These are phyloP conservation scores for Coniferiporia weirii DNA, from an alignment of 1,284 basidiomycete species.

Conservation along the genomic window DNA sequence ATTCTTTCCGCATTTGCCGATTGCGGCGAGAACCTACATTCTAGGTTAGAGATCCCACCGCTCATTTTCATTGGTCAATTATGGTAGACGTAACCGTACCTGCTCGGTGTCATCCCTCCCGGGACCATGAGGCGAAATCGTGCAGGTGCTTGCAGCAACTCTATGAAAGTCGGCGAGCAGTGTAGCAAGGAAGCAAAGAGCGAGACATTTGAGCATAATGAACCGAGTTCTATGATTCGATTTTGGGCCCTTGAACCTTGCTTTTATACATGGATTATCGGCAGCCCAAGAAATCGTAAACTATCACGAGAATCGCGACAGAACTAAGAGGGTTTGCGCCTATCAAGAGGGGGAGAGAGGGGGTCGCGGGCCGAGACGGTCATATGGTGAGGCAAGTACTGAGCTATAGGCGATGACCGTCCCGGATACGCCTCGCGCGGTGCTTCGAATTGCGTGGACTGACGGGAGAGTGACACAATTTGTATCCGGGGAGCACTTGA, in stretches of 20 bases:
- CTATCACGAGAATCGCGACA: neutral
- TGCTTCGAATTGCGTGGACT: no score
- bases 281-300: neutral
- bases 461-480: no score
- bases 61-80: neutral
- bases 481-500: no score
- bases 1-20: slow-evolving; percentile 46
- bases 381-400: neutral
- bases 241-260: neutral
- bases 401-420: no score
- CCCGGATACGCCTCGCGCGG: no score
- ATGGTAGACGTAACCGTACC: slow-evolving; percentile 20
- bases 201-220: neutral
- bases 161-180: neutral
- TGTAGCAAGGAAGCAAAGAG: neutral
- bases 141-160: slow-evolving; percentile 28
- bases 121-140: slow-evolving; percentile 34
- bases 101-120: slow-evolving; percentile 41
- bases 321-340: neutral
- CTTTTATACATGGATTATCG: neutral
- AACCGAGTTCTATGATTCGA: neutral
- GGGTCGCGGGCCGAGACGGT: neutral
- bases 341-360: no score
- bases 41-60: neutral
- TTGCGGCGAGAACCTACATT: slow-evolving; percentile 45